Conservation (phyloP, 2,329 filamentous ascomycete species). For the Didymella arachidicola region DNA sequence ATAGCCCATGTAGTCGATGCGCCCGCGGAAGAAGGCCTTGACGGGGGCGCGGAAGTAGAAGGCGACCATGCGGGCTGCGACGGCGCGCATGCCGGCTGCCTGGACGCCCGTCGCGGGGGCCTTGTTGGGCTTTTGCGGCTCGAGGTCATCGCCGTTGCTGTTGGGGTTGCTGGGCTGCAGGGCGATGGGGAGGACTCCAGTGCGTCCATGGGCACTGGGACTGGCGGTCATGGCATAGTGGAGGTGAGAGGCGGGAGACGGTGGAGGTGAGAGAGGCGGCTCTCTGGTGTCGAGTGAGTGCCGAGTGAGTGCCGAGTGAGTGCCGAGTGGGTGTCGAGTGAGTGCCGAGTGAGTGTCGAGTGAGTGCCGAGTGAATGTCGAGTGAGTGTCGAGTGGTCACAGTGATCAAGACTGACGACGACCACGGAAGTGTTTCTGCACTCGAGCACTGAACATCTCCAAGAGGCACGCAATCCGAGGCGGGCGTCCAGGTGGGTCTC, state of each 20-base stretch:
- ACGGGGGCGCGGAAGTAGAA: slow-evolving; percentile 93
- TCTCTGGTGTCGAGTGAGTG: slow-evolving; percentile 12
- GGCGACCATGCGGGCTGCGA: slow-evolving; percentile 82
- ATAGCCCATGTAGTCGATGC: slow-evolving; percentile 81
- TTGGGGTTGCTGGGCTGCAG: slow-evolving; percentile 26
- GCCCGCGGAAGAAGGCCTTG: slow-evolving; percentile 89
- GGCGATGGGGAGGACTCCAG: slow-evolving; percentile 41
- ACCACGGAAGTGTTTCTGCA: neutral
- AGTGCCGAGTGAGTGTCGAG: neutral
- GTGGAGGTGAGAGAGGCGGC: slow-evolving; percentile 24
- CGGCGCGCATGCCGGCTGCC: slow-evolving; percentile 81
- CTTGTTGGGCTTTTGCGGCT: slow-evolving; percentile 56
- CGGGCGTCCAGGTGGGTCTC: slow-evolving; percentile 8
- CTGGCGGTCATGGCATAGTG: slow-evolving; percentile 49
- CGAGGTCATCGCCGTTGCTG: slow-evolving; percentile 25
- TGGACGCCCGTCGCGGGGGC: slow-evolving; percentile 76
- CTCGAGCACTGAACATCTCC: neutral
- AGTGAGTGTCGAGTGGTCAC: no score
- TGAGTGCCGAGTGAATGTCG: slow-evolving; percentile 1
- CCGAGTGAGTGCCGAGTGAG: slow-evolving; percentile 1
- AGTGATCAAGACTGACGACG: slow-evolving; percentile 3
- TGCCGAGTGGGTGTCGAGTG: neutral
- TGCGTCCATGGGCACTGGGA: slow-evolving; percentile 47
- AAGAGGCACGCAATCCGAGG: neutral
- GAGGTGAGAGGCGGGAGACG: slow-evolving; percentile 20